Conservation (phyloP, 2,329 filamentous ascomycete species). For the Aspergillus pseudoglaucus region DNA sequence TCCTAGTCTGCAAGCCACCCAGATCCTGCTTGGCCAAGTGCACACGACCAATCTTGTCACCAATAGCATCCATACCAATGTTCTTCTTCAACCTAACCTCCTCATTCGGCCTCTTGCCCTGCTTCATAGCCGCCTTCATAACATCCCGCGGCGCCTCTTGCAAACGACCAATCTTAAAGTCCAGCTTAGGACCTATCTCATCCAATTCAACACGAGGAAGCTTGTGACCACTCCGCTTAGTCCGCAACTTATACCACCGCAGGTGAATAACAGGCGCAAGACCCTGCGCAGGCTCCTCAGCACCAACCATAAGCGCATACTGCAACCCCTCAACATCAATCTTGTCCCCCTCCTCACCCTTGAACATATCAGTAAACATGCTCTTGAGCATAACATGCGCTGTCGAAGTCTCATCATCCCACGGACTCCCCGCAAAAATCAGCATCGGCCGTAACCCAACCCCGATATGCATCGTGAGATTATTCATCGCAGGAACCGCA, state of each 20-base stretch:
- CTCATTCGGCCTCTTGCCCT: conserved; percentile 58
- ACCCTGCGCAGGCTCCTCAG: conserved; percentile 54
- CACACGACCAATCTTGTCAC: conserved; percentile 92
- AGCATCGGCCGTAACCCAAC: conserved; percentile 84
- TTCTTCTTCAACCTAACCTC: conserved; percentile 81
- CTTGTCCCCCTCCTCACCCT: conserved; percentile 69
- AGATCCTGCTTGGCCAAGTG: conserved; percentile 90
- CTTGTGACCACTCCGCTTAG: conserved; percentile 78
- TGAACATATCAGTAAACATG: conserved; percentile 85
- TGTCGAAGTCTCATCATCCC: conserved; percentile 72
- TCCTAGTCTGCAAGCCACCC: conserved; percentile 79
- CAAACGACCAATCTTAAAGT: conserved; percentile 77
- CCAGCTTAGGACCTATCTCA: conserved; percentile 90
- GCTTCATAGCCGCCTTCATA: conserved; percentile 87
- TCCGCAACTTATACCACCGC: conserved; percentile 78
- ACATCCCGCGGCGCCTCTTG: conserved; percentile 70
- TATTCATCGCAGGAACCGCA: conserved; percentile 35
- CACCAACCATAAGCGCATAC: conserved; percentile 77
- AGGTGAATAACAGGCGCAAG: conserved; percentile 50
- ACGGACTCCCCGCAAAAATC: conserved; percentile 81
- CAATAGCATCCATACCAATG: conserved; percentile 80
- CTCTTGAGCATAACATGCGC: conserved; percentile 82
- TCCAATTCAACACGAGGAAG: conserved; percentile 87
- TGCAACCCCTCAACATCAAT: conserved; percentile 94
- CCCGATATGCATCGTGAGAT: conserved; percentile 58